Conservation (phyloP, 495 filamentous ascomycete species). For the Penicillium pancosmium region DNA sequence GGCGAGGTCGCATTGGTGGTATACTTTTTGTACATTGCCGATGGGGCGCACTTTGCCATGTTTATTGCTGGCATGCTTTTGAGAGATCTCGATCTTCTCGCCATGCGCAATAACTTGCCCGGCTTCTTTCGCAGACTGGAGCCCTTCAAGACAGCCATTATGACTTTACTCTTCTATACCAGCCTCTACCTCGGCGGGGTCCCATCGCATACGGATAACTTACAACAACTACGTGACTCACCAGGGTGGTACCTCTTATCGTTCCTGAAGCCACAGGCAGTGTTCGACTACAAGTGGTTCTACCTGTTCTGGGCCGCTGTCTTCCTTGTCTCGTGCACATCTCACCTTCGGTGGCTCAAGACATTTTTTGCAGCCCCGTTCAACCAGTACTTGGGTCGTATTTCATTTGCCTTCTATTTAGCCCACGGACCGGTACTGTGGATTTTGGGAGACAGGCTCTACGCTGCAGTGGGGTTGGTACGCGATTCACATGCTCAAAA, state of each 20-base stretch:
- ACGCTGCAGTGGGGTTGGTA: too few species aligned
- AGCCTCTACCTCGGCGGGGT: conserved; percentile 35
- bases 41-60: conserved; percentile 47
- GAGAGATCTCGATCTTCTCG: conserved; percentile 46
- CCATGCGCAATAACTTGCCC: conserved; percentile 23
- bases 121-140: conserved; percentile 35
- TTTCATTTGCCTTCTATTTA: too few species aligned
- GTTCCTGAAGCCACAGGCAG: conserved; percentile 27
- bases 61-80: conserved; percentile 51
- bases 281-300: conserved; percentile 35
- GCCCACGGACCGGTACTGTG: too few species aligned
- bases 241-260: too few species aligned
- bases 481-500: too few species aligned
- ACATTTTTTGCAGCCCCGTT: too few species aligned
- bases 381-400: too few species aligned
- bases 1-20: conserved; percentile 38
- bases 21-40: conserved; percentile 37
- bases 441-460: too few species aligned
- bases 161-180: conserved; percentile 37
- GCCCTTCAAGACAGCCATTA: conserved; percentile 33
- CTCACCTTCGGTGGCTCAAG: conserved; percentile 33
- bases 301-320: conserved; percentile 43
- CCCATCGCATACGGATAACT: too few species aligned
- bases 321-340: conserved; percentile 35
- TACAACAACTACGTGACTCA: too few species aligned